Conservation (phyloP, 768 basidiomycete species). For the Crassisporium funariophilum region DNA sequence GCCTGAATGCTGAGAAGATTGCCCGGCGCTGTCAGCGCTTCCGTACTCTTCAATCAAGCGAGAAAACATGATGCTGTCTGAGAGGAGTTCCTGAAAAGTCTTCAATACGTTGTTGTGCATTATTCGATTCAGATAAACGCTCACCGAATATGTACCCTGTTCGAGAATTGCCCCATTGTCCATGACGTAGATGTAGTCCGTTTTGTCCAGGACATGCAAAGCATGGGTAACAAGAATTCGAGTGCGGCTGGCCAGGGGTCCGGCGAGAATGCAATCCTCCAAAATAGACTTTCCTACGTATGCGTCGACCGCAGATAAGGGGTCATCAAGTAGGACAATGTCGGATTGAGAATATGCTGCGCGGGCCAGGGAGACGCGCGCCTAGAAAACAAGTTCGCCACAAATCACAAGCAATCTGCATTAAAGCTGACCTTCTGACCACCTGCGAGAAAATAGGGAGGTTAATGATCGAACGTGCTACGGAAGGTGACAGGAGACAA, state of each 20-base stretch:
- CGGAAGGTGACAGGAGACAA: conserved; percentile 11
- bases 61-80: conserved; percentile 44
- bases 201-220: conserved; percentile 57
- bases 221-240: conserved; percentile 65
- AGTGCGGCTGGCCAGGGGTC: conserved; percentile 55
- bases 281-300: conserved; percentile 71
- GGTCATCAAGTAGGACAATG: conserved; percentile 80
- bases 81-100: conserved; percentile 44
- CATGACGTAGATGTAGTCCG: conserved; percentile 67
- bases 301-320: conserved; percentile 78
- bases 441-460: conserved; percentile 21
- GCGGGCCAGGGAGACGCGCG: conserved; percentile 75
- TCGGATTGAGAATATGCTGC: conserved; percentile 76
- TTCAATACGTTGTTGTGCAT: conserved; percentile 1
- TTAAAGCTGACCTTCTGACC: conserved; percentile 36
- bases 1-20: conserved; percentile 10
- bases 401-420: too few relatives aligned
- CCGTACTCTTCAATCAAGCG: conserved; percentile 61
- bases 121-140: conserved; percentile 10
- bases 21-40: conserved; percentile 35
- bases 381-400: conserved; percentile 33
- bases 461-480: not conserved
- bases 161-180: conserved; percentile 60
- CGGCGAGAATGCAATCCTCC: conserved; percentile 58
- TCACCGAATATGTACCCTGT: conserved; percentile 60